These are phyloP conservation scores for Castanospermum australe DNA, from an alignment of 306 rosid genomes.

Conservation along the genomic window DNA sequence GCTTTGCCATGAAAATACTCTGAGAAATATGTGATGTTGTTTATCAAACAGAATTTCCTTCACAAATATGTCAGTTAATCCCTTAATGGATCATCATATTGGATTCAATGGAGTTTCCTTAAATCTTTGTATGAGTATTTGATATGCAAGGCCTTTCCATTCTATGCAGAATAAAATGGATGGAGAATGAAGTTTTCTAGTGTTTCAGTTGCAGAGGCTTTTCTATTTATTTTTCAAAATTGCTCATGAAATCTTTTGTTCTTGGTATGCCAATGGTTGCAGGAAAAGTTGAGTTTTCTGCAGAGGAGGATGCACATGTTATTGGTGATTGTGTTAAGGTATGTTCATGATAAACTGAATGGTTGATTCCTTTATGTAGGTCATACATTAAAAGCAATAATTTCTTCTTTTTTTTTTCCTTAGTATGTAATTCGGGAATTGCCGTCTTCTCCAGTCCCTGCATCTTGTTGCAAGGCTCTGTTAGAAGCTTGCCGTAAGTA, in stretches of 20 bases:
- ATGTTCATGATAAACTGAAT: slow-evolving; percentile 25
- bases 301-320: slow-evolving; percentile 88
- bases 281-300: slow-evolving; percentile 87
- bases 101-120: background rate
- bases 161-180: background rate
- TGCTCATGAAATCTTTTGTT: slow-evolving; percentile 25
- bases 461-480: slow-evolving; percentile 96
- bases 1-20: background rate
- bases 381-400: slow-evolving; percentile 15
- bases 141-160: background rate
- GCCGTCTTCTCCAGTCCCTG: slow-evolving; percentile 98
- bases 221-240: background rate
- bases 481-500: slow-evolving; percentile 88
- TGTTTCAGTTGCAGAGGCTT: background rate
- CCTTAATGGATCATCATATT: background rate
- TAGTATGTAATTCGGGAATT: slow-evolving; percentile 85
- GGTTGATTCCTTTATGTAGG: slow-evolving; percentile 1
- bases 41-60: background rate
- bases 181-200: background rate
- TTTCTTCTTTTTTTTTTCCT: slow-evolving; percentile 26
- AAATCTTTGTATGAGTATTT: background rate
- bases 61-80: background rate
- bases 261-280: slow-evolving; percentile 38
- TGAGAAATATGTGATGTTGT: background rate
- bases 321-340: slow-evolving; percentile 95